A percentile compares a stretch with the other conserved stretches of the same genome.
phyloP scores from a whole-genome alignment of 352 stramenopile species.

The Pythium phragmiticola region DNA sequence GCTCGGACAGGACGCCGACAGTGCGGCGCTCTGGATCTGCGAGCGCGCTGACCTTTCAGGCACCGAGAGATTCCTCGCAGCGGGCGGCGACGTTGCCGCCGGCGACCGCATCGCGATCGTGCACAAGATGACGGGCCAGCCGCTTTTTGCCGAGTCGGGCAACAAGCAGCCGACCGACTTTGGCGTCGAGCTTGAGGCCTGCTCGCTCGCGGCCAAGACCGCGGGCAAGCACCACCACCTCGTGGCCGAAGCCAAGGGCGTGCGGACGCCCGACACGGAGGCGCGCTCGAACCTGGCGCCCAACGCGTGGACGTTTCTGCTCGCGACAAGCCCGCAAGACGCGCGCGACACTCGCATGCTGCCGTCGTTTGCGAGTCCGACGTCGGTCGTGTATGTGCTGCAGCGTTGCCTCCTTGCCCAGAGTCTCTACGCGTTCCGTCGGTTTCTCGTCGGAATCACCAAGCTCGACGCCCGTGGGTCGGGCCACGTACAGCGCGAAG shows the following conservation, averaged over 20 bases:
- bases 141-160: conserved; percentile 47
- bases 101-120: conserved; percentile 60
- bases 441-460: conserved; percentile 41
- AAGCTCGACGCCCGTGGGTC: conserved; percentile 44
- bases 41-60: conserved; percentile 53
- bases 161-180: conserved; percentile 79
- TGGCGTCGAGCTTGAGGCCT: conserved; percentile 77
- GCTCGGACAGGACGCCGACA: conserved; percentile 61
- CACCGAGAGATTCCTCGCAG: conserved; percentile 71
- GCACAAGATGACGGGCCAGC: conserved; percentile 86
- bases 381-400: conserved; percentile 46
- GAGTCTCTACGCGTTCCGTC: conserved; percentile 65
- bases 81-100: conserved; percentile 37
- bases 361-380: conserved; percentile 39
- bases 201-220: conserved; percentile 38
- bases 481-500: conserved; percentile 64
- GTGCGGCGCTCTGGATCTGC: conserved; percentile 71
- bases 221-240: conserved; percentile 75
- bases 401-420: conserved; percentile 51
- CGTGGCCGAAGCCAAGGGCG: conserved; percentile 48
- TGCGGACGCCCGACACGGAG: conserved; percentile 69
- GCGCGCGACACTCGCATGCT: conserved; percentile 47
- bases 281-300: conserved; percentile 36
- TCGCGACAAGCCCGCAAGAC: conserved; percentile 38
- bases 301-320: conserved; percentile 72